A percentile compares a stretch with the other conserved stretches of the same genome.
phyloP scores from a whole-genome alignment of 2,329 filamentous ascomycete genomes.

The Neopestalotiopsis clavispora region DNA sequence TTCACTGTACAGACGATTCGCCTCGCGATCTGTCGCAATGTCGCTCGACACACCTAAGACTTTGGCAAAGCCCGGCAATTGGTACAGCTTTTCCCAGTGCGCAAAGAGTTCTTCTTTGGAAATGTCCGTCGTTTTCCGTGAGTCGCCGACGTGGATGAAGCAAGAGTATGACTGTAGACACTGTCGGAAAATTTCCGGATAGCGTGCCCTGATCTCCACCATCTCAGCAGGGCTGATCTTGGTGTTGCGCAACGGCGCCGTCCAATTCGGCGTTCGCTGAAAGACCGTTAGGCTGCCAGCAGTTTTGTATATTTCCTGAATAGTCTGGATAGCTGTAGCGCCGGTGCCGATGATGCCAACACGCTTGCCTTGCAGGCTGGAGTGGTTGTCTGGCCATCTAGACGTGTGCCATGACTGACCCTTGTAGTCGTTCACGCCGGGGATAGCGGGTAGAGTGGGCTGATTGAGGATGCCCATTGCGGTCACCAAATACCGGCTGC shows the following conservation, averaged over 20 bases:
- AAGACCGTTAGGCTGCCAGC: slow-evolving; percentile 29
- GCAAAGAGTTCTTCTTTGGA: slow-evolving; percentile 35
- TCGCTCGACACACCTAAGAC: slow-evolving; percentile 34
- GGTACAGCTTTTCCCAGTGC: slow-evolving; percentile 38
- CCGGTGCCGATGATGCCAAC: slow-evolving; percentile 37
- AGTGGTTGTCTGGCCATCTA: slow-evolving; percentile 28
- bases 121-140: slow-evolving; percentile 36
- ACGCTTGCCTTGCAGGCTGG: slow-evolving; percentile 29
- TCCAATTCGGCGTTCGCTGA: slow-evolving; percentile 33
- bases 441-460: slow-evolving; percentile 39
- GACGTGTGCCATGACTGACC: slow-evolving; percentile 34
- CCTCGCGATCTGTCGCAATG: slow-evolving; percentile 30
- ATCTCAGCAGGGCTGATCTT: slow-evolving; percentile 35
- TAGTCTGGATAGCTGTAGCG: slow-evolving; percentile 35
- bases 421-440: slow-evolving; percentile 34
- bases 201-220: slow-evolving; percentile 30
- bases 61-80: slow-evolving; percentile 43
- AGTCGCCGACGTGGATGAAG: slow-evolving; percentile 35
- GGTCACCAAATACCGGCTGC: slow-evolving; percentile 31
- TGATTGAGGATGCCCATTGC: slow-evolving; percentile 36
- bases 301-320: slow-evolving; percentile 32
- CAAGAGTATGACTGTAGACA: slow-evolving; percentile 29
- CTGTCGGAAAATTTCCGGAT: slow-evolving; percentile 35
- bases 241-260: slow-evolving; percentile 31
- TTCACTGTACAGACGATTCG: slow-evolving; percentile 34